A percentile compares a stretch with the other conserved stretches of the same genome.
Evolutionary conservation across 306 rosid species (phyloP).

Genomic region (Mimosa pudica): DNA sequence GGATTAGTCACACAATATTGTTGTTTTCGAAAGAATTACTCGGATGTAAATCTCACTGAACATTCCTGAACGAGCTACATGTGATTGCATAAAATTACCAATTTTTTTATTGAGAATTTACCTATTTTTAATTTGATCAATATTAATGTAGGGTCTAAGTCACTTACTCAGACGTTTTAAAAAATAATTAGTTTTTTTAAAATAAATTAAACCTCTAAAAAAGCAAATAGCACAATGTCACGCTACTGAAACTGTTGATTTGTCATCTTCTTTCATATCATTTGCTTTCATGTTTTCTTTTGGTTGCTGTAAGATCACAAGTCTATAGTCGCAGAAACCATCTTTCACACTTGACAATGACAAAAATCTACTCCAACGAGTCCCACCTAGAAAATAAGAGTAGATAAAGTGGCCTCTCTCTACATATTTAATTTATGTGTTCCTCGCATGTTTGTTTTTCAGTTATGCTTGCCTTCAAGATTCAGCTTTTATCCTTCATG

Average conservation of each 20-base stretch:
- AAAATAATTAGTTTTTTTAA: background rate
- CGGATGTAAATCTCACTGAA: slow-evolving; percentile 34
- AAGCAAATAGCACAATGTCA: slow-evolving; percentile 51
- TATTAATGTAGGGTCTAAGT: slow-evolving; percentile 9
- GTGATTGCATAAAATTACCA: background rate
- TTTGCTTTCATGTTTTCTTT: slow-evolving; percentile 29
- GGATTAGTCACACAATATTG: slow-evolving; percentile 26
- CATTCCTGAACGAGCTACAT: slow-evolving; percentile 9
- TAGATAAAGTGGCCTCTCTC: slow-evolving; percentile 23
- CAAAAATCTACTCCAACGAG: slow-evolving; percentile 23
- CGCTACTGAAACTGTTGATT: slow-evolving; percentile 59
- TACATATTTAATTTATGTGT: no score
- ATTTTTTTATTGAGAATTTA: background rate
- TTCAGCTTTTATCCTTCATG: background rate
- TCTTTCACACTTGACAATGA: slow-evolving; percentile 30
- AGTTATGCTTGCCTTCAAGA: background rate
- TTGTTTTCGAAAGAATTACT: slow-evolving; percentile 32
- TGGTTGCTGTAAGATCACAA: slow-evolving; percentile 37
- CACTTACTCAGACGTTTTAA: slow-evolving; percentile 23
- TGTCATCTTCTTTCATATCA: slow-evolving; percentile 49
- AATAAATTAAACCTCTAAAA: slow-evolving; percentile 12
- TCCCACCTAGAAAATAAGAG: slow-evolving; percentile 25
- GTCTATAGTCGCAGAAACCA: slow-evolving; percentile 20
- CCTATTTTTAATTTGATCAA: background rate
- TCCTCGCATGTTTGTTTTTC: background rate